Percentiles rank a stretch among this genome's conserved stretches.
Conservation (phyloP, 164 flowering plant genomes). For the Warburgia ugandensis region DNA sequence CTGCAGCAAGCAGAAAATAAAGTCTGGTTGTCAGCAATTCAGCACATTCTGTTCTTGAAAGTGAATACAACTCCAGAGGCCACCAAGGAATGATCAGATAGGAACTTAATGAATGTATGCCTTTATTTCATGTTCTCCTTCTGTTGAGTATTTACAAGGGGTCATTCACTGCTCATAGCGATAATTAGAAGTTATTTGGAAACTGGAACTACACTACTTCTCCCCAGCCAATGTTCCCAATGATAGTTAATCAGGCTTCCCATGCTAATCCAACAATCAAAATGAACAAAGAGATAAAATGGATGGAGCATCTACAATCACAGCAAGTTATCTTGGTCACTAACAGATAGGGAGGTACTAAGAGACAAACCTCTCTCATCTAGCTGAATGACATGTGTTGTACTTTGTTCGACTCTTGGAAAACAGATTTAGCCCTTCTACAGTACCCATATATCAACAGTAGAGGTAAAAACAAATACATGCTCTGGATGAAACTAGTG, state of each 20-base stretch:
- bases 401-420: slow-evolving; percentile 64
- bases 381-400: slow-evolving; percentile 82
- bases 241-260: not conserved
- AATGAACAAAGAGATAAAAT: not conserved
- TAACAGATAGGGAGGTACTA: too few species aligned
- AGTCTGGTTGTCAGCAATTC: too few species aligned
- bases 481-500: not conserved
- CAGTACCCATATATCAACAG: slow-evolving; percentile 53
- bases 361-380: slow-evolving; percentile 68
- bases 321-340: not conserved
- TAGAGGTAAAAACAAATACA: not conserved
- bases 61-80: too few species aligned
- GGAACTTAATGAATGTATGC: too few species aligned
- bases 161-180: too few species aligned
- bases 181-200: too few species aligned
- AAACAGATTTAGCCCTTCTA: slow-evolving; percentile 76
- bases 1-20: too few species aligned
- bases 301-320: too few species aligned
- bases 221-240: not conserved
- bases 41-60: too few species aligned
- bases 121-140: too few species aligned
- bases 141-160: too few species aligned
- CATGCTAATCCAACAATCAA: not conserved
- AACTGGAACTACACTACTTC: not conserved
- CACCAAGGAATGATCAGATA: too few species aligned